Evolutionary conservation across 352 stramenopile genomes (phyloP), one percentile per base, ranked within the genome.

Genomic region (Hyaloperonospora arabidopsidis): DNA sequence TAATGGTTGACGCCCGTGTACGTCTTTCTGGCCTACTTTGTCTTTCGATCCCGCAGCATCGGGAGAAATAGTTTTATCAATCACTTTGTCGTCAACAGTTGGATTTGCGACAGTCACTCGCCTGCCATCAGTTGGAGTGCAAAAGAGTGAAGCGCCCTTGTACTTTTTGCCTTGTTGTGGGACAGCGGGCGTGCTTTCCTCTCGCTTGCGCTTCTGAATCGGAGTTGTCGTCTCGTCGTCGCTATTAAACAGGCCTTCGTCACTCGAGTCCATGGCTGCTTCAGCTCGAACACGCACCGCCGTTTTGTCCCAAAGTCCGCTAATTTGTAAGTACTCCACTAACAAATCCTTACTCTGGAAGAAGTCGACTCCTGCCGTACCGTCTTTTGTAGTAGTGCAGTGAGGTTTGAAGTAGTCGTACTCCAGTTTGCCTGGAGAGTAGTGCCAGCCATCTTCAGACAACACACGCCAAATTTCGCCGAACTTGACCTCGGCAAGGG

Each of bases 341-440:
- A 87, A 52, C 18, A 67, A 14, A 0, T 56, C 51, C 32, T 71
- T 68, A 4, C 51, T 76, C 23, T 50, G 57, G 43, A 87, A 89
- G 59, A 77, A 87, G 53, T 87, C 77, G 11, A 72, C 52, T 22
- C 61, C 63, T 38, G 46, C 46, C 10, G 62, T 25, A 5, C 69
- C 72, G 12, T 84, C 66, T 13, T 54, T 58, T n/a, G 51, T 29
- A 8, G 59, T 67, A 1, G 59, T 50, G n/a, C 65, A 82, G 39
- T 70, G 59, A 6, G 79, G 79, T 49, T 72, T 85, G 61, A 86
- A 86, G 65, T 85, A 89, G 46, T 87, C 75, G 45, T 77, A 89
- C 17, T 74, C 77, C 4, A 87, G 61, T 5, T n/a, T 43, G 5
- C 74, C 54, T 45, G 29, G 22, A 15, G 52, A 56, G 35, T 72